A percentile compares a stretch with the other conserved stretches of the same genome.
Conservation (phyloP, 371 early-diverging fungal genomes). For the Capillidium rhysosporum region DNA sequence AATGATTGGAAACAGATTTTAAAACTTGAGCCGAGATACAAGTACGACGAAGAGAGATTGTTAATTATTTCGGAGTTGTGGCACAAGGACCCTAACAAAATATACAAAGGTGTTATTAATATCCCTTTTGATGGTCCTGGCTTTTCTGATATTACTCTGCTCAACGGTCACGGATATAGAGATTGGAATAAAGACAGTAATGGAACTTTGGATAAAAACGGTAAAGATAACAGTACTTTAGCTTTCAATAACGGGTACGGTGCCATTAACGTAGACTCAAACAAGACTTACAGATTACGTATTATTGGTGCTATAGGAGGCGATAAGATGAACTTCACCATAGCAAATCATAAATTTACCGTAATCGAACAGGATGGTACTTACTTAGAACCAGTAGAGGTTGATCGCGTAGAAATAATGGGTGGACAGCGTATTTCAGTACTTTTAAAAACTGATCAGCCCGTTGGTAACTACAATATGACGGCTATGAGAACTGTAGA, state of each 20-base stretch:
- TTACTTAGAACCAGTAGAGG: background rate
- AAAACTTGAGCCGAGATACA: constrained; percentile 8
- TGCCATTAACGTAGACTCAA: background rate
- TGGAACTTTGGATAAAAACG: too few relatives aligned
- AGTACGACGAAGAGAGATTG: constrained; percentile 14
- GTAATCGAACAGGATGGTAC: constrained; percentile 1
- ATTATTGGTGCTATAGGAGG: background rate
- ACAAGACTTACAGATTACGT: background rate
- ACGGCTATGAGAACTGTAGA: background rate
- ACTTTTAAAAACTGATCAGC: background rate
- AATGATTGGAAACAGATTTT: constrained; percentile 5
- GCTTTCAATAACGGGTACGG: too few relatives aligned
- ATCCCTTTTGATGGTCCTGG: background rate
- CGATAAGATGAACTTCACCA: background rate
- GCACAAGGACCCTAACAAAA: background rate
- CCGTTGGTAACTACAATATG: background rate
- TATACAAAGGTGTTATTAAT: background rate
- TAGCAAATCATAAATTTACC: background rate
- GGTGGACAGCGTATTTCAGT: background rate
- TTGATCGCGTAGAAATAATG: background rate
- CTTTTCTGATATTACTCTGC: background rate
- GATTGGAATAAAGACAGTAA: too few relatives aligned
- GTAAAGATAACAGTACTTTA: too few relatives aligned
- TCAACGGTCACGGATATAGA: background rate
- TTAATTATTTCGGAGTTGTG: background rate